These are phyloP conservation scores for Durotheca rogersii DNA, from an alignment of 495 filamentous ascomycete species.

Conservation along the genomic window DNA sequence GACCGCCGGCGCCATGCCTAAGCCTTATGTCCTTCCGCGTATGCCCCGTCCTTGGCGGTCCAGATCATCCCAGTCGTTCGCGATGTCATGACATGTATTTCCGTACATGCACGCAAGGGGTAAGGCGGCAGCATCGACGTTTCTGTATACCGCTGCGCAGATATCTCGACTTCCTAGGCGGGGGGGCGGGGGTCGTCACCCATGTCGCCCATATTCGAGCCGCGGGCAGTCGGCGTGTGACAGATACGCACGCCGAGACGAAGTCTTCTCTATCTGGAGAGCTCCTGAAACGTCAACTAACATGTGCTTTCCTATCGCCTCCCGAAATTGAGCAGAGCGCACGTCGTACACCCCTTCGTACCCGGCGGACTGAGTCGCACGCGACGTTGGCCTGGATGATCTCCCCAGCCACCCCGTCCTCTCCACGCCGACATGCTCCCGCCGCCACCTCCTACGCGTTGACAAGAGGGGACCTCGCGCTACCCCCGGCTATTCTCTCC, in stretches of 20 bases:
- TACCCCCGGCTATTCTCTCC: slow-evolving; percentile 2
- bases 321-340: not conserved
- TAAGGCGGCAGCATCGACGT: no score
- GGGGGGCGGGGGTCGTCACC: no score
- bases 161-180: no score
- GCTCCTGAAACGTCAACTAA: slow-evolving; percentile 10
- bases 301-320: not conserved
- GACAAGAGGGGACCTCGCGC: not conserved
- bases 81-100: no score
- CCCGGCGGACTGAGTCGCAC: not conserved
- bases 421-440: not conserved
- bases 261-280: slow-evolving; percentile 6
- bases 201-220: no score
- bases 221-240: slow-evolving; percentile 2
- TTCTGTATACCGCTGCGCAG: no score
- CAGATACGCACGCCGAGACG: slow-evolving; percentile 1
- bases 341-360: slow-evolving; percentile 2
- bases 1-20: no score
- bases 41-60: no score
- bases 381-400: not conserved
- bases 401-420: slow-evolving; percentile 5
- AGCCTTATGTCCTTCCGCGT: no score
- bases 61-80: no score
- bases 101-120: no score
- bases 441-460: not conserved